Evolutionary conservation across 345 rosid genomes (phyloP), one percentile per base, ranked within the genome.

Genomic region (Brassica napus): DNA sequence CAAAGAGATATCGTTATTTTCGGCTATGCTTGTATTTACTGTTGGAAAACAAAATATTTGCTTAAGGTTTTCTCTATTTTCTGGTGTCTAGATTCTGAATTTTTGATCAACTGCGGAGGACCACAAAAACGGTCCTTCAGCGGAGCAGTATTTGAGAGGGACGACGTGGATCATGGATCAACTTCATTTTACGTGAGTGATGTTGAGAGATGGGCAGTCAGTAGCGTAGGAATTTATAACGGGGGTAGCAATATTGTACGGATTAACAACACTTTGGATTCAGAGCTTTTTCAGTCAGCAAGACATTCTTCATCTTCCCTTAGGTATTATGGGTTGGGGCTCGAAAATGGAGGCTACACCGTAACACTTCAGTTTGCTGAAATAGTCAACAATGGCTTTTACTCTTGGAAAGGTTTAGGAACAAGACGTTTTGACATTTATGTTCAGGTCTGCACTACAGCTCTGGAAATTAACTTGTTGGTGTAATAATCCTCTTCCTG

Each of bases 31-130:
- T 16, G 28, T 5, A 8, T 59, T 57, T 55, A 5, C 1, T 9
- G 7, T 44, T 64, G 6, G 31, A 32, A 32, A 32, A 26, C 30
- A 26, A 26, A 32, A 32, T 4, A 32, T 4, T 32, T 32, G 7
- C 35, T 32, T 32, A 32, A 32, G 6, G 35, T 5, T 6, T 32
- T 69, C 6, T 4, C 2, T 57, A 21, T 28, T 71, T 21, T 65
- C 5, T 60, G 44, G 60, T 65, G 52, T 72, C 21, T 62, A 91
- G 98, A 90, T 85, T 86, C 26, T 31, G 68, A 80, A 44, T 90
- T 93, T 68, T 71, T 89, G 0, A 74, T 90, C 47, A 91, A 91
- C 70, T 85, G 87, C 59, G 92, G 97, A 47, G 98, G 97, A 73
- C 89, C 86, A 52, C 70, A 71, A 69, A 81, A 79, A 71, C 79